A percentile compares a stretch with the other conserved stretches of the same genome.
phyloP scores from a whole-genome alignment of 2,329 filamentous ascomycete species.

The Cercospora sp. region DNA sequence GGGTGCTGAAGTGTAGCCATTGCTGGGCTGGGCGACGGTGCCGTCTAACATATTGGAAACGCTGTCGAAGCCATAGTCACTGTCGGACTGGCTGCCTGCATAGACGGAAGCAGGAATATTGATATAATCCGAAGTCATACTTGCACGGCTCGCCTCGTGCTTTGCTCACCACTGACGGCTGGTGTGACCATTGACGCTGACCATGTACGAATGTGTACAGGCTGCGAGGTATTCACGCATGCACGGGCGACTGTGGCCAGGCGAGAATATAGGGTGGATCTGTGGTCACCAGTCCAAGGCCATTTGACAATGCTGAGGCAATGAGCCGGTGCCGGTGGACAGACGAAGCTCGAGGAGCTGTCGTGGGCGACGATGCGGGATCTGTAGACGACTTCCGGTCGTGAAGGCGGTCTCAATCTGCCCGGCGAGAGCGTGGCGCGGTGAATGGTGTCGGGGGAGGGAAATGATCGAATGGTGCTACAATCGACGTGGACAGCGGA shows the following conservation, averaged over 20 bases:
- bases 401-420: no score
- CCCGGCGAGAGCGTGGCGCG: not conserved
- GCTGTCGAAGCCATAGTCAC: conserved; percentile 34
- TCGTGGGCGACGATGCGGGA: not conserved
- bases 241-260: not conserved
- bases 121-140: conserved; percentile 25
- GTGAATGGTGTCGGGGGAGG: not conserved
- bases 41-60: conserved; percentile 28
- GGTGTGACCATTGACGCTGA: not conserved
- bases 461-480: not conserved
- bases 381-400: not conserved
- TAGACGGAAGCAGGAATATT: conserved; percentile 31
- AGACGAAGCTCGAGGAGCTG: not conserved
- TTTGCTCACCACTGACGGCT: conserved; percentile 2
- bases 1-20: conserved; percentile 24
- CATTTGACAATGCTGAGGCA: not conserved
- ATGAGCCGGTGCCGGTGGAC: not conserved
- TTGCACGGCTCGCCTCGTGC: not conserved
- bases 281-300: not conserved
- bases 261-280: not conserved
- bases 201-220: not conserved
- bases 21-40: conserved; percentile 12
- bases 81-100: conserved; percentile 32
- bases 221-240: not conserved
- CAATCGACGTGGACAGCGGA: not conserved